Evolutionary conservation across 2,329 filamentous ascomycete species (phyloP), one percentile per base, ranked within the genome.

Genomic region (Sporothrix phasma): DNA sequence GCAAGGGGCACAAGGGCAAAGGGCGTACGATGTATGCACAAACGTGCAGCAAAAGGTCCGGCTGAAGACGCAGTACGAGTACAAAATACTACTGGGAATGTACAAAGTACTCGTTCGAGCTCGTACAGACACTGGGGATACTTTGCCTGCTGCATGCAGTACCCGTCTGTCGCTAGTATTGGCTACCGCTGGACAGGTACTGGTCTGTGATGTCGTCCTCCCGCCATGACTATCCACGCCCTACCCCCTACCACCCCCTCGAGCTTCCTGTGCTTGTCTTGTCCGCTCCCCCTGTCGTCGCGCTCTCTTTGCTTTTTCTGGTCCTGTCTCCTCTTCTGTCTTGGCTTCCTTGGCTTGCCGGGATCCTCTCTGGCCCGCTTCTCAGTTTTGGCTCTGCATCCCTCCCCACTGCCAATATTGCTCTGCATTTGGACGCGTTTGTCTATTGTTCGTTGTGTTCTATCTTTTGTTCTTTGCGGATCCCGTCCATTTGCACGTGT

Each of bases 101-200:
- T n/a, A n/a, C n/a, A n/a, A n/a, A n/a, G n/a, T n/a, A n/a, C n/a
- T n/a, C n/a, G n/a, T n/a, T n/a, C n/a, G n/a, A n/a, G n/a, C n/a
- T n/a, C n/a, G n/a, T n/a, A n/a, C n/a, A n/a, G n/a, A n/a, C n/a
- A n/a, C n/a, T n/a, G n/a, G n/a, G n/a, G n/a, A n/a, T n/a, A n/a
- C n/a, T 61, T 4, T 41, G 46, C 3, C 22, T 31, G 15, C 31
- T 56, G 24, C 56, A 26, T 58, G 46, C 31, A 62, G 56, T 47
- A 43, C 62, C 58, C 43, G 54, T 31, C 39, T 24, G 49, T 24
- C 29, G 34, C 39, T 60, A 26, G 58, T 39, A 62, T 56, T 43
- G 58, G 63, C n/a, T 61, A 64, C 62, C 62, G 46, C 47, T 17
- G 41, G 49, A 46, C 54, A 61, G 54, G 62, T 64, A 64, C 62